Evolutionary conservation across 108 stramenopile species (phyloP).

Genomic region (Discostella stelligeroides): DNA sequence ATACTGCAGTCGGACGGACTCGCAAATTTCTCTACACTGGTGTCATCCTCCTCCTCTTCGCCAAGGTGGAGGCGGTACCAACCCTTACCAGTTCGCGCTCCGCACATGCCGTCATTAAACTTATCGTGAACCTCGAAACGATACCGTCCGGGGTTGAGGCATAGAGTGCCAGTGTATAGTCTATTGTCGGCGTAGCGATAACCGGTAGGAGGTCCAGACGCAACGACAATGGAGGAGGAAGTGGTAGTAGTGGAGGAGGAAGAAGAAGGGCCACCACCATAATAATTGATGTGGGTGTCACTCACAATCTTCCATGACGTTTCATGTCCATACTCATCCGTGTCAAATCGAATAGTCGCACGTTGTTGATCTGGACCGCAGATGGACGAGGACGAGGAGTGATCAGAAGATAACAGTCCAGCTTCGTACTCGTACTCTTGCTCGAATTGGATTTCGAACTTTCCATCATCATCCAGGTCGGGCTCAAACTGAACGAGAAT

Average conservation of each 20-base stretch:
- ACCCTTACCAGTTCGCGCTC: slow-evolving; percentile 3
- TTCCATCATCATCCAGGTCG: not conserved
- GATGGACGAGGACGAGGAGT: not conserved
- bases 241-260: too few species aligned
- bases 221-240: not conserved
- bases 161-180: not conserved
- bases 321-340: not conserved
- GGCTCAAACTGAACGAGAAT: slow-evolving; percentile 6
- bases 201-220: not conserved
- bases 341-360: not conserved
- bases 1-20: slow-evolving; percentile 2
- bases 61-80: slow-evolving; percentile 7
- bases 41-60: not conserved
- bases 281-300: too few species aligned
- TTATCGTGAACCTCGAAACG: not conserved
- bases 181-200: not conserved
- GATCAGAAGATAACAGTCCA: not conserved
- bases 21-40: not conserved
- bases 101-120: slow-evolving; percentile 25
- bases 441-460: not conserved
- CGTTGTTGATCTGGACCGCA: not conserved
- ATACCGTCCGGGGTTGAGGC: not conserved
- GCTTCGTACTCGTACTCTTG: not conserved
- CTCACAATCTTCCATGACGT: not conserved
- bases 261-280: too few species aligned